Evolutionary conservation across 106 monocot species (phyloP), one percentile per base, ranked within the genome.

Genomic region (Hemerocallis citrina): DNA sequence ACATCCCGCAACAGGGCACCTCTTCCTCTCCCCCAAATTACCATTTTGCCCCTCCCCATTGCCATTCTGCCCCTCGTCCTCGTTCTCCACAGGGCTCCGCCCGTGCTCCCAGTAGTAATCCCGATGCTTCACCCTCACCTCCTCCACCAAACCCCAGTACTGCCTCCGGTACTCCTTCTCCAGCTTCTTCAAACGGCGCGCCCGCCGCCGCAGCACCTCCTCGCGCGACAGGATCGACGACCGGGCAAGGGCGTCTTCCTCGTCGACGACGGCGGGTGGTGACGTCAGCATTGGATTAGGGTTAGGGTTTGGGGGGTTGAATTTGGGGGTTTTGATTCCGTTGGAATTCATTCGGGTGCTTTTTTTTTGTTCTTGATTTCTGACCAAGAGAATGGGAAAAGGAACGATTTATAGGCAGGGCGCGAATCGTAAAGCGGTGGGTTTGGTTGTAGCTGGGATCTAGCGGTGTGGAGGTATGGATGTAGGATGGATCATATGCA

Each of bases 71-170:
- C 22, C 59, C 40, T 22, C n/a, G n/a, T n/a, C n/a, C n/a, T 52
- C 76, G 11, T 51, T 59, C 49, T 57, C 62, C 30, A 56, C 54
- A 11, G 70, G 64, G 32, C 69, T 69, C 35, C 23, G 47, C 64
- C 76, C 76, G 24, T 46, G 68, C 41, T 47, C 57, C 76, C 69
- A 76, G 37, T 70, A 76, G 42, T 70, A 76, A 32, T 70, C 64
- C 39, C 76, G 13, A 49, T 64, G 36, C 56, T 40, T 29, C 29
- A 40, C 45, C 76, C 76, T 63, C 15, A 68, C 48, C 37, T 55
- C 76, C 58, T 76, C 76, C 63, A 59, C 68, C 61, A 70, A 27
- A 4, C 14, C 64, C 76, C 76, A 76, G 58, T 70, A 76, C 64
- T 65, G 55, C 30, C 41, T 51, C 63, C 32, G 36, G 63, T 67